Evolutionary conservation across 192 early-diverging fungal species (phyloP), one percentile per base, ranked within the genome.

Genomic region (Backusella tarrabulga): DNA sequence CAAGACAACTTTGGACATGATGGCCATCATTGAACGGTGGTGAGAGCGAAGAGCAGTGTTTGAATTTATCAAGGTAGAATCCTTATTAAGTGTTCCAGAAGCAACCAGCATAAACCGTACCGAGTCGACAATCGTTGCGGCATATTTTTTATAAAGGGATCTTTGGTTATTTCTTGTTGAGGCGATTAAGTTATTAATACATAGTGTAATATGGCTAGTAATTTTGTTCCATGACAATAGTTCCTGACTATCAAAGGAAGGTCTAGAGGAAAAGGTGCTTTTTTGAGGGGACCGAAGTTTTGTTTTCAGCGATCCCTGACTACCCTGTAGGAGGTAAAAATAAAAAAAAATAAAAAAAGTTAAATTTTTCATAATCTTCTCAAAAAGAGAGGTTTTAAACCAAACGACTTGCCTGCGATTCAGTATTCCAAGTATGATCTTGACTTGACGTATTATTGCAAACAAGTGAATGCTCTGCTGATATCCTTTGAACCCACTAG

Each of bases 71-170:
- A 87, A 81, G 11, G 87, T 86, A 0, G 91, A 89, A 29, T 95
- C 91, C 68, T 90, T 91, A 34, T 89, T 89, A 0, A 92, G 84
- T 0, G 92, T 88, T 40, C 91, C 92, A 7, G 93, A 95, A 19
- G 93, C 89, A 67, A 91, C 91, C 34, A 99, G 86, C 92, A 99
- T 93, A 9, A 92, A 88, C 21, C 96, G 89, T 56, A 99, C 92
- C 40, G 93, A 88, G 36, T 92, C 88, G 15, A 97, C 91, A 7
- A 97, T 85, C 41, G 85, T 75, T 29, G 86, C 80, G 36, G 93
- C 83, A 77, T 89, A 87, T 8, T 77, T 67, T 26, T 92, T 72
- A 76, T 88, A 95, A 38, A 86, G 79, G 52, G 82, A 81, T 76
- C 88, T 91, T 76, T 85, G 81, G 44, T 75, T 79, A 9, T 86